Evolutionary conservation across 2,329 filamentous ascomycete genomes (phyloP), one percentile per base, ranked within the genome.

Genomic region (Septoria petroselini): DNA sequence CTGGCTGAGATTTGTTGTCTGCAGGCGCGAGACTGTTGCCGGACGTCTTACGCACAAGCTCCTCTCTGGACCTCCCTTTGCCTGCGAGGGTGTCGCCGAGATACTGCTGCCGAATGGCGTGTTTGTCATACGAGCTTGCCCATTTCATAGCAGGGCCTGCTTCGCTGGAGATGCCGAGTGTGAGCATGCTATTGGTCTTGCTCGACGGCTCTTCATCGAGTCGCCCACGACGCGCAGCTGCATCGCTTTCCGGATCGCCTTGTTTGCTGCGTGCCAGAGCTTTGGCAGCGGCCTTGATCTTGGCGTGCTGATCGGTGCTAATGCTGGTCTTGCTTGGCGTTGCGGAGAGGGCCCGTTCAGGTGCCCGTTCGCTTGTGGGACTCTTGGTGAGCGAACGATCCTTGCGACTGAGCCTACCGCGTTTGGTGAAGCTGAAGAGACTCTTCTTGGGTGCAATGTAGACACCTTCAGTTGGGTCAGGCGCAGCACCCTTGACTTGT

Each of bases 401-500:
- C 64, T 85, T 80, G 55, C 90, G 82, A 37, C 78, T 78, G 7
- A 82, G 68, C 61, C 81, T 82, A 33, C 85, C 83, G 9, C 88
- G 91, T 73, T 86, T 78, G 2, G 78, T 78, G 63, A 84, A 95
- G 66, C 88, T 88, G 70, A 96, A 95, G 17, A 66, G 44, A 61
- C 93, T 88, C 33, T 96, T 96, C 79, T 97, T 97, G 68, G 95
- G 90, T 0, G 88, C 90, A 61, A 97, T 88, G 61, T 95, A 95
- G 1, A 90, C 90, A 40, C 87, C 89, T 41, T 85, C 84, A 43
- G 87, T 84, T 1, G 88, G 88, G 54, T 91, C 88, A 3, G 88
- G 83, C 3, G 89, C 89, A 9, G 93, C 91, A 7, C 93, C 91
- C 64, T 94, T 94, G 58, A 98, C 84, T 70, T 96, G 89, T 70